Conservation (phyloP, 805 yeast species). For the Metschnikowia kofuensis region DNA sequence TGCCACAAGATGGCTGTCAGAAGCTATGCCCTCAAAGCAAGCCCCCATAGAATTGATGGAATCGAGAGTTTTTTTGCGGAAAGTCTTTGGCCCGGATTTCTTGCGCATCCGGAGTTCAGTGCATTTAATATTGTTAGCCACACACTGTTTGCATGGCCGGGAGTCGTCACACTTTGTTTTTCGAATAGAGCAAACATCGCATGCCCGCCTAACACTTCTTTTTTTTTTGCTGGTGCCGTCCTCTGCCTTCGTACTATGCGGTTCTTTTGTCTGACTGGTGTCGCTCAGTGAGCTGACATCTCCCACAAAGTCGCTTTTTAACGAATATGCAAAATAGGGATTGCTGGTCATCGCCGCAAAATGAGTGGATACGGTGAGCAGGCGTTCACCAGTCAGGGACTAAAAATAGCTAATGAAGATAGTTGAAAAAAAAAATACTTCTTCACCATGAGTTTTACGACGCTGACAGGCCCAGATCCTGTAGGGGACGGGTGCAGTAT, state of each 20-base stretch:
- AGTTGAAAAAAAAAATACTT: no score
- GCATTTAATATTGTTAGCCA: slow-evolving; percentile 33
- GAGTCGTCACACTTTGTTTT: slow-evolving; percentile 38
- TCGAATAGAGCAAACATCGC: slow-evolving; percentile 43
- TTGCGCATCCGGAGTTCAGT: slow-evolving; percentile 37
- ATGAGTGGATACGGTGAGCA: not conserved
- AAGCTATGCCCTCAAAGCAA: not conserved
- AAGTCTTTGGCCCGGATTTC: slow-evolving; percentile 41
- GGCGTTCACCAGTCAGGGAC: no score
- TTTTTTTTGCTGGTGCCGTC: not conserved
- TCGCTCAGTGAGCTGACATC: slow-evolving; percentile 1
- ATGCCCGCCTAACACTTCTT: slow-evolving; percentile 29
- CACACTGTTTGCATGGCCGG: slow-evolving; percentile 41
- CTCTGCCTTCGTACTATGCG: slow-evolving; percentile 1
- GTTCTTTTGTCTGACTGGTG: not conserved
- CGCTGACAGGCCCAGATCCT: no score
- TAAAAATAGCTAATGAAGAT: no score
- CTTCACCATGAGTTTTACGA: no score
- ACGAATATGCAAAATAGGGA: slow-evolving; percentile 16
- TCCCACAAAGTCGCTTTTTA: slow-evolving; percentile 6
- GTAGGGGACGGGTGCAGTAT: no score
- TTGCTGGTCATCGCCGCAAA: slow-evolving; percentile 6
- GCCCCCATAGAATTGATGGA: slow-evolving; percentile 22
- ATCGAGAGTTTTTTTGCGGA: slow-evolving; percentile 34
- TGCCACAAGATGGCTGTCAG: not conserved